These are phyloP conservation scores for Parietaria judaica DNA, from an alignment of 306 rosid genomes.

Conservation along the genomic window DNA sequence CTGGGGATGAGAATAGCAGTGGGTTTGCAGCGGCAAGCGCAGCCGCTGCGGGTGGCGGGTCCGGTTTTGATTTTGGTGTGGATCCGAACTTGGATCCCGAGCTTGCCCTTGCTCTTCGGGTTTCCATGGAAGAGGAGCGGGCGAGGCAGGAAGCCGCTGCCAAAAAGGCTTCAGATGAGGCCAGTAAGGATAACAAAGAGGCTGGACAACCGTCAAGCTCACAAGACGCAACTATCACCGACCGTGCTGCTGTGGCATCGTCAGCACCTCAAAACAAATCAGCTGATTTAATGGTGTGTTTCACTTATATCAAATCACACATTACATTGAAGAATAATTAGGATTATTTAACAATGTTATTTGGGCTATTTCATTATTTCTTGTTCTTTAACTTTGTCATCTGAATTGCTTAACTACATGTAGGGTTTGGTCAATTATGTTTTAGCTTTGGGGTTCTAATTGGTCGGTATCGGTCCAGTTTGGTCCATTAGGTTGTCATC, in stretches of 20 bases:
- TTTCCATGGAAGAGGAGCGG: constrained; percentile 99
- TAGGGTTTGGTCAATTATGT: too few relatives aligned
- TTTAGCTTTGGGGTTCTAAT: too few relatives aligned
- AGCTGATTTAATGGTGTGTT: constrained; percentile 40
- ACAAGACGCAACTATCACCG: constrained; percentile 86
- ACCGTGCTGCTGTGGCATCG: constrained; percentile 45
- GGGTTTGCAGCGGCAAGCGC: constrained; percentile 95
- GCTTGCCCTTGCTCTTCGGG: constrained; percentile 97
- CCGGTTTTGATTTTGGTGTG: constrained; percentile 96
- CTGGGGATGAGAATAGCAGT: constrained; percentile 96
- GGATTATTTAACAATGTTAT: too few relatives aligned
- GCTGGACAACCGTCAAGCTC: constrained; percentile 62
- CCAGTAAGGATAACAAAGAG: constrained; percentile 65
- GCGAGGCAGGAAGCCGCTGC: constrained; percentile 99
- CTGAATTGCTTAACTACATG: too few relatives aligned
- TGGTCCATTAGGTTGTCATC: too few relatives aligned
- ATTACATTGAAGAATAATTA: background rate
- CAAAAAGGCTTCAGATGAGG: constrained; percentile 88
- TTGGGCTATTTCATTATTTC: too few relatives aligned
- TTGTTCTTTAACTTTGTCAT: too few relatives aligned
- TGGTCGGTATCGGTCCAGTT: too few relatives aligned
- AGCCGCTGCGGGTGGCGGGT: constrained; percentile 81
- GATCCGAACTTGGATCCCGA: constrained; percentile 99
- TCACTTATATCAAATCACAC: background rate
- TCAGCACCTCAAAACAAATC: constrained; percentile 66